Evolutionary conservation across 2,329 filamentous ascomycete genomes (phyloP), one percentile per base, ranked within the genome.

Genomic region (Talaromyces sp.): DNA sequence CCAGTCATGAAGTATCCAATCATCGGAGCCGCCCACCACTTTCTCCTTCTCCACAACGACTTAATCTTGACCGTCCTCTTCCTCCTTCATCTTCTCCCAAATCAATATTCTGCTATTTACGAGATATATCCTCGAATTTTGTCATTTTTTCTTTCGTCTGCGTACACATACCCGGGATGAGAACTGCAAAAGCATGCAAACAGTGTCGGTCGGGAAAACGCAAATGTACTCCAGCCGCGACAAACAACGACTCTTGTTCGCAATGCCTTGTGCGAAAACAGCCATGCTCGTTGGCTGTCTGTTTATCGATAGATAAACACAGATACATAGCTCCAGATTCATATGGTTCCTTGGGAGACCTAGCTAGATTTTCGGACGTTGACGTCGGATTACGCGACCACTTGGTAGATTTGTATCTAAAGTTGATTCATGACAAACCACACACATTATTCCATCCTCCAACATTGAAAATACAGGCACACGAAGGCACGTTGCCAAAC

Each of bases 371-470:
- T 13, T 35, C 43, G 17, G 24, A 24, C 3, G 56, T 58, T 38
- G 21, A 53, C 17, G 19, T 52, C 10, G 19, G 27, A 58, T 41
- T n/a, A 10, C 56, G 56, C 24, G 56, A 52, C 50, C 49, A 58
- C 14, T 32, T 43, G 17, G 49, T 58, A 19, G 56, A 53, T 14
- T 41, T 58, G 49, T 58, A 58, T 41, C 56, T 58, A n/a, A 43
- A 35, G 19, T 51, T 53, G 31, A 58, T 58, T 32, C 56, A 58
- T 51, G 56, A 58, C 46, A 58, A 58, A 46, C 56, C 56, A 5
- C 56, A 58, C 24, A 58, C 56, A n/a, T 27, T 58, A 17, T 58
- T 58, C 24, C 56, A 58, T 29, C 56, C 56, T 6, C 56, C 56
- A 7, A 58, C 56, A 19, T 50, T 58, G 56, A 50, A 31, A 17